Base-by-base conservation (phyloP, 2,329 filamentous ascomycete species). In the Stachybotrys chlorohalonatus region DNA sequence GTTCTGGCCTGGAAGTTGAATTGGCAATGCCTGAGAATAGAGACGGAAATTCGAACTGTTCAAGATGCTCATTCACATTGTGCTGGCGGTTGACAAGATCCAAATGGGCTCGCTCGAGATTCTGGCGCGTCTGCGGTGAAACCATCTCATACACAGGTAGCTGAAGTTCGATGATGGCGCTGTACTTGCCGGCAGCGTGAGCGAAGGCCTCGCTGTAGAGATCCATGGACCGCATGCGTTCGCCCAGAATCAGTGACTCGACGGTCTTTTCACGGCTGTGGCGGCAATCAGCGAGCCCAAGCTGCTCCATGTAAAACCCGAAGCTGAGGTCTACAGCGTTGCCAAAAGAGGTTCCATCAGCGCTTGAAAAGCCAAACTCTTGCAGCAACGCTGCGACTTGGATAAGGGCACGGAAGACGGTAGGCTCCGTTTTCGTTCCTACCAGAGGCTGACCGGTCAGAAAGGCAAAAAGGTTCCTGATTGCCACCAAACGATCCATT, bases 201-300 rank as follows among this genome's bases (percentile, higher is more conserved):
- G 91, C 85, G 64, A 96, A 97, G 0, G 90, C 90, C 69, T 96
- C 91, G 56, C 89, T 90, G 71, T 95, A 97, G 2, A 99, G 79
- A 7, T 85, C 80, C 63, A 86, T 82, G 51, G 83, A 95, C 55
- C 86, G 85, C 84, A 97, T 89, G 45, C 83, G 82, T 72, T 99
- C 93, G 54, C 89, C 92, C 11, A 99, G 76, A n/a, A 97, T 80
- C 50, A 97, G 79, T 0, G 86, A 89, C 70, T 97, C 90, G 30
- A 97, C 78, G 0, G 89, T 96, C 77, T 94, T 95, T 66, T 96
- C 90, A 31, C 87, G 82, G 66, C 89, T 95, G 56, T 82, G 75
- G 54, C 91, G 80, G 50, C 96, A 86, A 69, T 97, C 93, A 3
- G 83, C 87, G 36, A 97, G 73, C 17, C 77, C 79, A 57, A 91